phyloP scores from a whole-genome alignment of 495 filamentous ascomycete genomes.

The Penicillium argentinense region DNA sequence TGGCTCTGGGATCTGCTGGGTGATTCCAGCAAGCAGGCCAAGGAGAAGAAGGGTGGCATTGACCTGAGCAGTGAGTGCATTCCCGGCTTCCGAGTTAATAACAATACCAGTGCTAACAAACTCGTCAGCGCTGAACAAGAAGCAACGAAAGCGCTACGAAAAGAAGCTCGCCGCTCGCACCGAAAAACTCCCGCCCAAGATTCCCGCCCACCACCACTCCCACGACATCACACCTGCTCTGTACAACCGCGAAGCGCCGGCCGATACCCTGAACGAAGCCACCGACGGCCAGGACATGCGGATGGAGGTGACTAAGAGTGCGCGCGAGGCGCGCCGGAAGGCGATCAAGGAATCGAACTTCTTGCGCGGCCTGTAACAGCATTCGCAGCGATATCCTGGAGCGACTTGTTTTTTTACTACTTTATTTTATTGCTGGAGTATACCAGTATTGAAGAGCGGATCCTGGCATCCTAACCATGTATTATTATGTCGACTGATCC shows the following conservation, averaged over 20 bases:
- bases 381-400: constrained; percentile 1
- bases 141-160: constrained; percentile 61
- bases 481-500: constrained; percentile 29
- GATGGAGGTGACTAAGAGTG: constrained; percentile 53
- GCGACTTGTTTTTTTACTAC: constrained; percentile 4
- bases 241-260: constrained; percentile 33
- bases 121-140: constrained; percentile 48
- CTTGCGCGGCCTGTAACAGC: constrained; percentile 70
- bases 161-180: constrained; percentile 64
- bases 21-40: constrained; percentile 37
- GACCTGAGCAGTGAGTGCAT: constrained; percentile 61
- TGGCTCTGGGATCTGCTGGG: constrained; percentile 87
- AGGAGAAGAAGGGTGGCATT: constrained; percentile 40
- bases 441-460: no score
- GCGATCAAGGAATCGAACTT: constrained; percentile 93
- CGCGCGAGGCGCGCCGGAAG: constrained; percentile 68
- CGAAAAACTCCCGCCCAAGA: constrained; percentile 65
- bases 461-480: constrained; percentile 19
- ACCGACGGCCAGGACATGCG: constrained; percentile 41
- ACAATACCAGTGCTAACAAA: constrained; percentile 3
- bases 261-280: constrained; percentile 28
- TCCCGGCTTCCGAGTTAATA: not conserved
- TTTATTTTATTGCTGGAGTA: no score
- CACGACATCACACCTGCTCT: constrained; percentile 71
- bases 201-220: constrained; percentile 81